A percentile compares a stretch with the other conserved stretches of the same genome.
Conservation (phyloP, 2,329 filamentous ascomycete species). For the Trichophyton equinum region DNA sequence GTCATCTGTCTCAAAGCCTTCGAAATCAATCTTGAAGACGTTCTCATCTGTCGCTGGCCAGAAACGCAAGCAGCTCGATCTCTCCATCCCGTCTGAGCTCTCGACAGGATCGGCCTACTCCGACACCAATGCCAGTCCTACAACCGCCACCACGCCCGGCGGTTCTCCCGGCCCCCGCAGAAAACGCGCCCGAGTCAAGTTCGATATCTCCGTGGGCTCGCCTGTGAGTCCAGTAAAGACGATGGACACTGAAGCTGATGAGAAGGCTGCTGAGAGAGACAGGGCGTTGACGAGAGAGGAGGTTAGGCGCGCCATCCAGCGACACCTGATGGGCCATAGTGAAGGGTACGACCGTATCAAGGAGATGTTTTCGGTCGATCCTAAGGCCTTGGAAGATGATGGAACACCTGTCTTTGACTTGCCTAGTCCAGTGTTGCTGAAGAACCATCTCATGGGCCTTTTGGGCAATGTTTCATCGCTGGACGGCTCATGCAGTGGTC, state of each 20-base stretch:
- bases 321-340: slow-evolving; percentile 41
- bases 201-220: slow-evolving; percentile 21
- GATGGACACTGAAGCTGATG: not conserved
- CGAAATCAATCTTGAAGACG: slow-evolving; percentile 20
- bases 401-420: slow-evolving; percentile 29
- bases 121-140: slow-evolving; percentile 10
- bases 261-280: slow-evolving; percentile 36
- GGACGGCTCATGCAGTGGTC: slow-evolving; percentile 43
- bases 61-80: slow-evolving; percentile 29
- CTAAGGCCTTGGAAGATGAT: slow-evolving; percentile 29
- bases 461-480: slow-evolving; percentile 44
- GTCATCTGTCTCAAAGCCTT: slow-evolving; percentile 22
- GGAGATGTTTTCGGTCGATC: slow-evolving; percentile 39
- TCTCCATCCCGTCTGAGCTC: slow-evolving; percentile 21
- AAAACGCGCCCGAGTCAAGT: slow-evolving; percentile 34
- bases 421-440: slow-evolving; percentile 40
- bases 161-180: slow-evolving; percentile 20
- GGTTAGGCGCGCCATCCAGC: slow-evolving; percentile 45
- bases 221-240: not conserved
- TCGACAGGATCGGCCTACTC: slow-evolving; percentile 17
- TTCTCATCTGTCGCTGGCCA: slow-evolving; percentile 15
- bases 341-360: slow-evolving; percentile 46
- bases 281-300: slow-evolving; percentile 48
- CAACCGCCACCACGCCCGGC: not conserved
- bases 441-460: slow-evolving; percentile 48